These are phyloP conservation scores for Mycena polygramma DNA, from an alignment of 768 basidiomycete genomes.

Conservation along the genomic window DNA sequence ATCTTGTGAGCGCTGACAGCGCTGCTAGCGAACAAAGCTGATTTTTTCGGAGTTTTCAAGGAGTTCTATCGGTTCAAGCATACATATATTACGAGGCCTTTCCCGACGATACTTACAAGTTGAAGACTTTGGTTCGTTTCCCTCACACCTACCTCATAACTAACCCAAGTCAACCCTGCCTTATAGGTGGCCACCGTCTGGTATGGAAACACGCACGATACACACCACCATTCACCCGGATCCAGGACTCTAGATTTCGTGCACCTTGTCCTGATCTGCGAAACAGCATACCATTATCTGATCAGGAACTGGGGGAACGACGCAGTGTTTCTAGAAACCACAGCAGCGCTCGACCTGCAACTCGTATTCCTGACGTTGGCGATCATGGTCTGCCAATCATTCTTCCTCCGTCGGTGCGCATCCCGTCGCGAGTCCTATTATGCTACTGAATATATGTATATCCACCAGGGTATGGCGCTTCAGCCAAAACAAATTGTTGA, in stretches of 20 bases:
- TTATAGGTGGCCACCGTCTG: slow-evolving; percentile 6
- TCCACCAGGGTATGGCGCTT: too few species aligned
- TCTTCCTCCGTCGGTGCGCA: background rate
- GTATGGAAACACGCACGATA: background rate
- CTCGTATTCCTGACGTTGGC: background rate
- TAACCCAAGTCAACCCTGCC: background rate
- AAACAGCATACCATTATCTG: slow-evolving; percentile 1
- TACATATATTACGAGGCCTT: slow-evolving; percentile 9
- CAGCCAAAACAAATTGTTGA: too few species aligned
- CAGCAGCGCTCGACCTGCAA: background rate
- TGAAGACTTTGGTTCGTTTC: background rate
- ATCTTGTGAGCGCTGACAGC: background rate
- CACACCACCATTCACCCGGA: background rate
- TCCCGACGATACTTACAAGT: background rate
- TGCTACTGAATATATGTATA: too few species aligned
- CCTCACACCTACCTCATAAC: background rate
- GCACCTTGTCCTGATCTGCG: slow-evolving; percentile 10
- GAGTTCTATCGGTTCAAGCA: background rate
- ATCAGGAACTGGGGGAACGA: slow-evolving; percentile 4
- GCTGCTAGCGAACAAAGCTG: background rate
- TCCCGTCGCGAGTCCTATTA: too few species aligned
- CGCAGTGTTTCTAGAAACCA: background rate
- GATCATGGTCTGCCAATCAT: background rate
- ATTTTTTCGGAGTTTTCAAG: background rate
- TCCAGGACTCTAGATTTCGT: slow-evolving; percentile 1